These are phyloP conservation scores for Panicum miliaceum DNA, from an alignment of 176 grass and related monocot species.

Conservation along the genomic window DNA sequence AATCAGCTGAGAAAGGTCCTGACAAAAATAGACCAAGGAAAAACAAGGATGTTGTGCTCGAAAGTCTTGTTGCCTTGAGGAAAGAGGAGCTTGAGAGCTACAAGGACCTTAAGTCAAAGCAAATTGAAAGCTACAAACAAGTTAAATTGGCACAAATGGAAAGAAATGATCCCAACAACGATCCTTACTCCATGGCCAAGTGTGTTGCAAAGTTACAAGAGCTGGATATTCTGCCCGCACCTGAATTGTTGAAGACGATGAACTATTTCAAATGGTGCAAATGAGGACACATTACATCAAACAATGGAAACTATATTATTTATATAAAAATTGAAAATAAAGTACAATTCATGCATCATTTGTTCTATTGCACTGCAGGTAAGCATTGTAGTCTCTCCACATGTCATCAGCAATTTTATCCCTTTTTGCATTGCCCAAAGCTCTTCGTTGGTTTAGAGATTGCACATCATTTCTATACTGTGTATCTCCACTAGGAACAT, in stretches of 20 bases:
- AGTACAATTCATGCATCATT: slow-evolving; percentile 1
- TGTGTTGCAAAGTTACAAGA: neutral
- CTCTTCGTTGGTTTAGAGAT: neutral
- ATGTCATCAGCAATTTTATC: slow-evolving; percentile 5
- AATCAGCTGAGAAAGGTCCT: neutral
- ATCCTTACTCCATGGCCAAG: neutral
- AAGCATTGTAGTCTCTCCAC: neutral
- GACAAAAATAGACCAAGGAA: neutral
- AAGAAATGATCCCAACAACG: neutral
- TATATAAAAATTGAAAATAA: neutral
- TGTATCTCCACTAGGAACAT: neutral
- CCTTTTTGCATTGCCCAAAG: neutral
- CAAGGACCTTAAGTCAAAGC: neutral
- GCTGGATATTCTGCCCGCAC: neutral
- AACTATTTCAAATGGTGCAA: neutral
- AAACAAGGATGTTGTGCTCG: neutral
- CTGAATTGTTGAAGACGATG: neutral
- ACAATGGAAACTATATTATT: neutral
- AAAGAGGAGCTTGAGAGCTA: slow-evolving; percentile 17
- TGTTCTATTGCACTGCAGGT: neutral
- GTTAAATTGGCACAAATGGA: slow-evolving; percentile 4
- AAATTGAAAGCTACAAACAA: slow-evolving; percentile 9
- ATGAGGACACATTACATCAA: neutral
- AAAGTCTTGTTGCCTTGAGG: neutral
- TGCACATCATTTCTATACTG: neutral